Percentiles rank a stretch among this genome's conserved stretches.
Conservation (phyloP, 331 rosid species). For the Malus hybrid region DNA sequence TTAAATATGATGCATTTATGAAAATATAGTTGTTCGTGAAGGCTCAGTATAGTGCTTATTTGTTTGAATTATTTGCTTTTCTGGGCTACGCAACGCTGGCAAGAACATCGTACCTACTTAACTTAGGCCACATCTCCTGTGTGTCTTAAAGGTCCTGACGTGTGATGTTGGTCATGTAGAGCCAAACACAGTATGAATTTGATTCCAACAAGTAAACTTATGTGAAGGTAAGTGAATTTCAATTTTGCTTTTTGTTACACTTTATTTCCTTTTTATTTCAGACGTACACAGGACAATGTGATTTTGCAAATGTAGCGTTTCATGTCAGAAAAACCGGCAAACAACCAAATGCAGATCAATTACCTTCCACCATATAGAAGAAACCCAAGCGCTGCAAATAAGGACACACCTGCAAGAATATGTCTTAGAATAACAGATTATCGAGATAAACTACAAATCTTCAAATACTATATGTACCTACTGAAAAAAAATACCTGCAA, state of each 20-base stretch:
- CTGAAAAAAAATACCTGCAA: constrained; percentile 53
- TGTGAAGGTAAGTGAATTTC: background rate
- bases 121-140: background rate
- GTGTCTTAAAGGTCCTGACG: background rate
- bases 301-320: background rate
- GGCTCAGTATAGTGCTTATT: background rate
- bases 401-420: constrained; percentile 65
- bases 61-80: background rate
- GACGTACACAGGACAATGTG: too few relatives aligned
- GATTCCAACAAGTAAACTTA: background rate
- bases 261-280: too few relatives aligned
- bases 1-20: background rate
- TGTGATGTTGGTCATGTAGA: background rate
- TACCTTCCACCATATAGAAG: constrained; percentile 99
- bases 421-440: constrained; percentile 11
- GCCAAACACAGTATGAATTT: background rate
- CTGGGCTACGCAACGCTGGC: background rate
- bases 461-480: background rate
- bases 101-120: background rate
- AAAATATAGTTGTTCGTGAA: background rate
- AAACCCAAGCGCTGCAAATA: constrained; percentile 96
- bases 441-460: constrained; percentile 3
- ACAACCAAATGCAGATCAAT: constrained; percentile 15
- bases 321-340: constrained; percentile 4
- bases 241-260: background rate